phyloP scores from a whole-genome alignment of 2,329 filamentous ascomycete species.

The Coniosporium tulheliwenetii region DNA sequence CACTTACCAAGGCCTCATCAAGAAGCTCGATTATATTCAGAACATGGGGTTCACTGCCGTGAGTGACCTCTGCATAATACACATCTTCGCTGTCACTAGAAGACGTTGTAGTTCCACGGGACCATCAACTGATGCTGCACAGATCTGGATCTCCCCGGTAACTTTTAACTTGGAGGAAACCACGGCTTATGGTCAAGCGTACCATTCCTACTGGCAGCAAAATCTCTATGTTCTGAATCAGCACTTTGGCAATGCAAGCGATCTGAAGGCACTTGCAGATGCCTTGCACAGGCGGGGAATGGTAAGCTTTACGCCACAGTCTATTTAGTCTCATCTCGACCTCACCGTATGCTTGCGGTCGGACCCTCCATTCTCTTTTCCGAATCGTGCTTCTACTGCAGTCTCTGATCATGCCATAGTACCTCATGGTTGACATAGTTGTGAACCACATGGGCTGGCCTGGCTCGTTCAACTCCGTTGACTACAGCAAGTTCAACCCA shows the following conservation, averaged over 20 bases:
- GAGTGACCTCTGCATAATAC: slow-evolving; percentile 6
- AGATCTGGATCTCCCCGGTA: slow-evolving; percentile 33
- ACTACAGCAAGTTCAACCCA: slow-evolving; percentile 37
- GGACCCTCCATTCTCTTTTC: not conserved
- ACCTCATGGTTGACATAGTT: slow-evolving; percentile 46
- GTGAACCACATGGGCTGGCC: slow-evolving; percentile 41
- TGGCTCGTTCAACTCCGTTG: slow-evolving; percentile 29
- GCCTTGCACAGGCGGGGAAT: slow-evolving; percentile 40
- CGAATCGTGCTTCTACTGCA: not conserved
- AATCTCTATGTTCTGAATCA: slow-evolving; percentile 38
- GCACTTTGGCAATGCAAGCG: slow-evolving; percentile 42
- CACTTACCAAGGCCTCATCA: slow-evolving; percentile 25
- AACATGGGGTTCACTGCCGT: slow-evolving; percentile 24
- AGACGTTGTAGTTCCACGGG: not conserved
- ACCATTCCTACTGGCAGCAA: slow-evolving; percentile 38
- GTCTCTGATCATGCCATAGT: slow-evolving; percentile 12
- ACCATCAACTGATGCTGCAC: not conserved
- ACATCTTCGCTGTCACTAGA: not conserved
- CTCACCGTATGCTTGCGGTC: not conserved
- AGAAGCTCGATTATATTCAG: slow-evolving; percentile 27
- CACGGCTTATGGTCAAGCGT: slow-evolving; percentile 27
- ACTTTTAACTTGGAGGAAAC: slow-evolving; percentile 23
- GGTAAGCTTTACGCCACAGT: slow-evolving; percentile 16
- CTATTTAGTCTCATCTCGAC: not conserved
- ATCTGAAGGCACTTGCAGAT: slow-evolving; percentile 40